phyloP scores from a whole-genome alignment of 2,329 filamentous ascomycete genomes.

The Diaporthe ampelina region DNA sequence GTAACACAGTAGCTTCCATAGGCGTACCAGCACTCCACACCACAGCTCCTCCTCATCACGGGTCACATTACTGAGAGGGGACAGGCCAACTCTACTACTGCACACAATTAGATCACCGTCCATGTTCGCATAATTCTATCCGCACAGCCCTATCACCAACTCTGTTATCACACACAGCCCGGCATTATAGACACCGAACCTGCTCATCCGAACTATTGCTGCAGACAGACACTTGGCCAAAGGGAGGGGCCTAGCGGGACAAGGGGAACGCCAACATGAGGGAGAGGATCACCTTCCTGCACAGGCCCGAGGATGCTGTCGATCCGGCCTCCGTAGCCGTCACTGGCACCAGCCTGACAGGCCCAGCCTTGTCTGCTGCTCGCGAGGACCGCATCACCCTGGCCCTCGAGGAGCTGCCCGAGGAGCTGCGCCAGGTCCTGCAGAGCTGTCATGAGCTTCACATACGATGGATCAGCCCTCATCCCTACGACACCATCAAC shows the following conservation, averaged over 20 bases:
- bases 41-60: slow-evolving; percentile 7
- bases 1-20: neutral
- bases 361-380: slow-evolving; percentile 71
- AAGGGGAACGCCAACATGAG: slow-evolving; percentile 66
- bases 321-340: slow-evolving; percentile 75
- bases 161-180: neutral
- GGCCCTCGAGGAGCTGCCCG: slow-evolving; percentile 79
- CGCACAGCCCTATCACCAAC: neutral
- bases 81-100: neutral
- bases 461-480: slow-evolving; percentile 80
- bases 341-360: slow-evolving; percentile 66
- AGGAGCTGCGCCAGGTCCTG: slow-evolving; percentile 74
- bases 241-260: neutral
- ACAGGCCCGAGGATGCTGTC: slow-evolving; percentile 73
- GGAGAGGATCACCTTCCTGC: slow-evolving; percentile 84
- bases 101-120: neutral
- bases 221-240: neutral
- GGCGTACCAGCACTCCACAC: slow-evolving; percentile 2
- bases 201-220: slow-evolving; percentile 1
- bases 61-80: neutral
- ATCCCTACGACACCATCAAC: slow-evolving; percentile 69
- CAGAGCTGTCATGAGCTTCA: slow-evolving; percentile 79
- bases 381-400: slow-evolving; percentile 87
- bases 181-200: neutral
- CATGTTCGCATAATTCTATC: neutral